phyloP scores from a whole-genome alignment of 208 protist species.

The Giardia duodenalis region DNA sequence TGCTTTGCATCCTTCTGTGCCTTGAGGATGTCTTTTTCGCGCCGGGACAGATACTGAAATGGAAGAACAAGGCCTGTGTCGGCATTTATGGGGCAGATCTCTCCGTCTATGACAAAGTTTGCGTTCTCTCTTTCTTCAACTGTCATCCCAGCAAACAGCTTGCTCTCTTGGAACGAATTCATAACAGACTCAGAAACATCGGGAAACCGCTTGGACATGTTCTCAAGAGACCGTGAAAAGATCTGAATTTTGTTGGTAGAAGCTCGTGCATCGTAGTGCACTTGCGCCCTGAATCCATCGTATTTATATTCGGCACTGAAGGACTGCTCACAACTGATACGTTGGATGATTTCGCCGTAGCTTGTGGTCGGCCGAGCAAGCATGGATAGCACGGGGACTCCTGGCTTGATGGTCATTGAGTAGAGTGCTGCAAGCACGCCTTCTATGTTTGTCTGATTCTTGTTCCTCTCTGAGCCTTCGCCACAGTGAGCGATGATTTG shows the following conservation, averaged over 20 bases:
- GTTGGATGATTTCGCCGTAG: constrained; percentile 55
- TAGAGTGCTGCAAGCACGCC: not conserved
- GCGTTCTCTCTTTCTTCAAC: constrained; percentile 51
- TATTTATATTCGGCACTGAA: constrained; percentile 99
- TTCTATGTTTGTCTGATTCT: too few species aligned
- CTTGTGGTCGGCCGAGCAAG: constrained; percentile 87
- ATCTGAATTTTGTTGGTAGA: constrained; percentile 59
- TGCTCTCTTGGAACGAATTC: constrained; percentile 37
- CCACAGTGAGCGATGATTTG: not conserved
- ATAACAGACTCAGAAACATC: constrained; percentile 67
- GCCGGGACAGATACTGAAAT: constrained; percentile 42
- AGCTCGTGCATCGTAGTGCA: constrained; percentile 63
- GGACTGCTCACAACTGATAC: constrained; percentile 46
- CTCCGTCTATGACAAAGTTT: constrained; percentile 88
- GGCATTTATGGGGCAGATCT: constrained; percentile 81
- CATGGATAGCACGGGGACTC: constrained; percentile 89
- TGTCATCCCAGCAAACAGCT: too few species aligned
- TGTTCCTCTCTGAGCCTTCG: too few species aligned
- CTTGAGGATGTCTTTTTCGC: constrained; percentile 44
- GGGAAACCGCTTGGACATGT: constrained; percentile 89
- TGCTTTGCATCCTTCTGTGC: constrained; percentile 56
- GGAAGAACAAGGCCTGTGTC: constrained; percentile 55
- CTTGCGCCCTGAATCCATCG: constrained; percentile 88
- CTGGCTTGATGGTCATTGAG: constrained; percentile 8
- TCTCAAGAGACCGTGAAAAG: constrained; percentile 88